phyloP scores from a whole-genome alignment of 1,139 yeast genomes.

The Yamadazyma friedrichii region DNA sequence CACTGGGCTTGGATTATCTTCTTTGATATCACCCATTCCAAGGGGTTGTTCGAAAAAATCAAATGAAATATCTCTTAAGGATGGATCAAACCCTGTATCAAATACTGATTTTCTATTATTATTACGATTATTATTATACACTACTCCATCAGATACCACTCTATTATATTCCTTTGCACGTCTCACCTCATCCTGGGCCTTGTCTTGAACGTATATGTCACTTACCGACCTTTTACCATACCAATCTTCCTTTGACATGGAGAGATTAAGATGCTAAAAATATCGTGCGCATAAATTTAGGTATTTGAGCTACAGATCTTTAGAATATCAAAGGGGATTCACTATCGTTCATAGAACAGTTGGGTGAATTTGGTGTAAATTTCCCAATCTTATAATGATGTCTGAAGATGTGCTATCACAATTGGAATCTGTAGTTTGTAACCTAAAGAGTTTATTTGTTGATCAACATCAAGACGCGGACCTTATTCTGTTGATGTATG shows the following conservation, averaged over 20 bases:
- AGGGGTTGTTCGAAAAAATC: constrained; percentile 10
- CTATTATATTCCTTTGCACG: background rate
- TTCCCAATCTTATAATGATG: too few relatives aligned
- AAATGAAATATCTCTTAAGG: constrained; percentile 14
- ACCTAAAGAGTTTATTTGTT: background rate
- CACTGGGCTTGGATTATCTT: constrained; percentile 1
- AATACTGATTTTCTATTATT: constrained; percentile 15
- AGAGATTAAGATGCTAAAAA: background rate
- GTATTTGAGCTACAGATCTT: too few relatives aligned
- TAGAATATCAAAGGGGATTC: too few relatives aligned
- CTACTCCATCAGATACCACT: constrained; percentile 15
- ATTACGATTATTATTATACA: constrained; percentile 7
- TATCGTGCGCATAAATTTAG: background rate
- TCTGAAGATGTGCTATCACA: background rate
- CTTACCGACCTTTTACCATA: constrained; percentile 4
- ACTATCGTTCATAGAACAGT: too few relatives aligned
- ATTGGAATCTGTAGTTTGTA: background rate
- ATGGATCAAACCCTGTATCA: constrained; percentile 18
- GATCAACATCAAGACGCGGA: constrained; percentile 2
- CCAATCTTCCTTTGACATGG: constrained; percentile 1
- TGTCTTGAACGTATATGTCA: background rate
- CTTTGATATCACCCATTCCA: constrained; percentile 1
- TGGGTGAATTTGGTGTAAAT: too few relatives aligned
- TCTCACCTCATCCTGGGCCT: background rate
- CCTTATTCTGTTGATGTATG: constrained; percentile 5